phyloP scores from a whole-genome alignment of 345 rosid genomes.

The Ceriops zippeliana region DNA sequence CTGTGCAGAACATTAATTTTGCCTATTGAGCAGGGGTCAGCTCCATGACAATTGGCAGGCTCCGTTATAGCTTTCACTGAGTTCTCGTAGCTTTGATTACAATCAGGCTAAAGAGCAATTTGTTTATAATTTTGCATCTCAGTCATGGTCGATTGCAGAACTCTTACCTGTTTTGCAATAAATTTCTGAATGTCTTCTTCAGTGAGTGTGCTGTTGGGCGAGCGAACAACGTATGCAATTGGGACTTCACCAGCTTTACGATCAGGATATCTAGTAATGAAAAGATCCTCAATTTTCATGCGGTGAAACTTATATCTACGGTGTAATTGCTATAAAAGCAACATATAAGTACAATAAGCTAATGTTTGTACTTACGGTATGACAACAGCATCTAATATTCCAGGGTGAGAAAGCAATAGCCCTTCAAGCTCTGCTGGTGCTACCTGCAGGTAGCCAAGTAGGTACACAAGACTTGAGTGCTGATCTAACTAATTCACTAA shows the following conservation, averaged over 20 bases:
- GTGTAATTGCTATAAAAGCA: background rate
- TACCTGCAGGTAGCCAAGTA: conserved; percentile 38
- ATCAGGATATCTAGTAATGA: conserved; percentile 57
- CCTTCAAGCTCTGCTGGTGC: conserved; percentile 98
- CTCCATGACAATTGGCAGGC: no score
- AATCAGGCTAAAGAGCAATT: background rate
- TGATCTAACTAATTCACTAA: background rate
- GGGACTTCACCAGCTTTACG: conserved; percentile 92
- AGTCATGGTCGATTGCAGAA: background rate
- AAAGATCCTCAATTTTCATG: background rate
- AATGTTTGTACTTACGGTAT: conserved; percentile 64
- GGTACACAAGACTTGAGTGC: background rate
- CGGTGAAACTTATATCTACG: background rate
- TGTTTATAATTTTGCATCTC: background rate
- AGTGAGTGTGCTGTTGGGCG: conserved; percentile 54
- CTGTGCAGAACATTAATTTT: background rate
- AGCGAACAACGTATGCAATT: conserved; percentile 66
- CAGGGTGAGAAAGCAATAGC: conserved; percentile 75
- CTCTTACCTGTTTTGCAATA: conserved; percentile 67
- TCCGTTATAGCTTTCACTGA: background rate
- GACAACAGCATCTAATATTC: conserved; percentile 75
- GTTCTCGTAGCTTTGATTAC: background rate
- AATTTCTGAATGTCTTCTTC: conserved; percentile 60
- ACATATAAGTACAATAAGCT: background rate
- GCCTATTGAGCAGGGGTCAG: no score